Percentiles rank a stretch among this genome's conserved stretches.
These are phyloP conservation scores for Magnusiomyces sp. DNA, from an alignment of 1,139 yeast species.

Conservation along the genomic window DNA sequence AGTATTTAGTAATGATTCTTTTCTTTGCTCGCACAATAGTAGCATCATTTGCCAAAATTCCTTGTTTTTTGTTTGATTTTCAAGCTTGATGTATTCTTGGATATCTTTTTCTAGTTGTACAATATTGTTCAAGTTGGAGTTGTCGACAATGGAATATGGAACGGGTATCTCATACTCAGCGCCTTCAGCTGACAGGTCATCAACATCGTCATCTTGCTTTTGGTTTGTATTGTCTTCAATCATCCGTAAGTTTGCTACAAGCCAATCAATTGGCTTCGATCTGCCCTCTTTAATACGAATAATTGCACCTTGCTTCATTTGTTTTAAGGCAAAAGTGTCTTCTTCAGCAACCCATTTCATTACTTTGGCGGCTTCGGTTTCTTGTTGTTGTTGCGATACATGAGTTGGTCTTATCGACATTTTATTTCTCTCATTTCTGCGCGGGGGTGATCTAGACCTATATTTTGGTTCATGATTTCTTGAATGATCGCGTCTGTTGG, in stretches of 20 bases:
- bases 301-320: slow-evolving; percentile 28
- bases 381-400: slow-evolving; percentile 14
- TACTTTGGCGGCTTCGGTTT: slow-evolving; percentile 14
- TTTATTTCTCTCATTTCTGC: not conserved
- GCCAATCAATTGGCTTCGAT: slow-evolving; percentile 24
- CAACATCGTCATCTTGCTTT: slow-evolving; percentile 16
- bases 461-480: not conserved
- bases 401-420: slow-evolving; percentile 8
- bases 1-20: slow-evolving; percentile 6
- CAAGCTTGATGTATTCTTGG: slow-evolving; percentile 20
- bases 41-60: slow-evolving; percentile 22
- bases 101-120: slow-evolving; percentile 17
- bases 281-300: slow-evolving; percentile 28
- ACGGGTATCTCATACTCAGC: slow-evolving; percentile 20
- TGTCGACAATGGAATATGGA: slow-evolving; percentile 20
- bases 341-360: slow-evolving; percentile 30
- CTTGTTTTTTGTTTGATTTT: slow-evolving; percentile 14
- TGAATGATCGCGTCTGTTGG: not conserved
- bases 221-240: slow-evolving; percentile 19
- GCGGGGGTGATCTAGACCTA: not conserved
- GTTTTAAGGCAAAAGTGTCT: slow-evolving; percentile 28
- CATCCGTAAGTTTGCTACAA: slow-evolving; percentile 22
- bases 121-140: slow-evolving; percentile 14
- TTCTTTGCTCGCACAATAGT: slow-evolving; percentile 9
- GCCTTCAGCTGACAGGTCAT: too few relatives aligned